Conservation (phyloP, 495 filamentous ascomycete genomes). For the Hyaloscypha variabilis region DNA sequence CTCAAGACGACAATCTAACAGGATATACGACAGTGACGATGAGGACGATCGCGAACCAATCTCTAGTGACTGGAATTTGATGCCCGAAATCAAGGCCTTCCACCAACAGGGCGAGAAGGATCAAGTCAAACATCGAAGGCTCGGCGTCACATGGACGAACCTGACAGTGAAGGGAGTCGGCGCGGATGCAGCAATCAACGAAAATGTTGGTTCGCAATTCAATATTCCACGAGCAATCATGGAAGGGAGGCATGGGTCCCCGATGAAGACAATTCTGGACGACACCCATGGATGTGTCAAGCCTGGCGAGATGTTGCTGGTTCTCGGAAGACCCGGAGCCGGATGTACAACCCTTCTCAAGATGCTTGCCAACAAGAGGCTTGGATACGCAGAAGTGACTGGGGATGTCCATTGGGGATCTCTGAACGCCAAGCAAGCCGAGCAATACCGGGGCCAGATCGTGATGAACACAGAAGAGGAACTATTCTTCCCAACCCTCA, state of each 20-base stretch:
- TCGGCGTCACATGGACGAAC: constrained; percentile 62
- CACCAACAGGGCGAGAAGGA: constrained; percentile 48
- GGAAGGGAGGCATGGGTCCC: constrained; percentile 18
- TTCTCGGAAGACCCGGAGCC: constrained; percentile 82
- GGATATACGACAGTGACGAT: constrained; percentile 16
- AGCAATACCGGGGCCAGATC: constrained; percentile 76
- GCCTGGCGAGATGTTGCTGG: constrained; percentile 89
- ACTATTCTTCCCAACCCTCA: constrained; percentile 78
- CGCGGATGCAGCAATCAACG: constrained; percentile 49
- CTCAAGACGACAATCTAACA: constrained; percentile 8
- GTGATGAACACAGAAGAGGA: constrained; percentile 90
- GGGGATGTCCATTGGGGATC: constrained; percentile 83
- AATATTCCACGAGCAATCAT: constrained; percentile 41
- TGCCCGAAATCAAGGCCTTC: constrained; percentile 46
- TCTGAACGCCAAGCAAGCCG: constrained; percentile 58
- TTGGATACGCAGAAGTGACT: constrained; percentile 74
- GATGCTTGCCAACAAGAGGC: constrained; percentile 78
- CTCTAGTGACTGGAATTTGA: constrained; percentile 47
- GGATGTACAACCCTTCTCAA: constrained; percentile 91
- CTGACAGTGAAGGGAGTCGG: constrained; percentile 67
- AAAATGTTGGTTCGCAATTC: constrained; percentile 58
- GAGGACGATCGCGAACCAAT: constrained; percentile 24
- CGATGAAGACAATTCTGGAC: constrained; percentile 45
- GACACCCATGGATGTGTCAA: constrained; percentile 61
- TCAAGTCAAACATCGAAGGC: constrained; percentile 51